A percentile compares a stretch with the other conserved stretches of the same genome.
phyloP scores from a whole-genome alignment of 1,284 basidiomycete species.

The Lentinula novae-zelandiae region DNA sequence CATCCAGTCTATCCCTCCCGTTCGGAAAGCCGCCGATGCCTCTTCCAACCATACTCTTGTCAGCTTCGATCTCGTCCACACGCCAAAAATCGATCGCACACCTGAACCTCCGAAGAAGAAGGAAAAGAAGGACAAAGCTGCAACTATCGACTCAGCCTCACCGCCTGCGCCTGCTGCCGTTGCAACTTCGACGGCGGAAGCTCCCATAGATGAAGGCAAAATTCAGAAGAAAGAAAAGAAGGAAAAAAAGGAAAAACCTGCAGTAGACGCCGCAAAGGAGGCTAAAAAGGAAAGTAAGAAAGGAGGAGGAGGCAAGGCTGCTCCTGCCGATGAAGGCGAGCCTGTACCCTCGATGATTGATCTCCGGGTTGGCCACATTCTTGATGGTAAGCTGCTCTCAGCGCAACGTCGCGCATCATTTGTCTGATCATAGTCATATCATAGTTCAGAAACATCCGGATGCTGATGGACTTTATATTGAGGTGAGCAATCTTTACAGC shows the following conservation, averaged over 20 bases:
- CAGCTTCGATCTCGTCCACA: constrained; percentile 69
- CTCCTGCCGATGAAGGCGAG: constrained; percentile 60
- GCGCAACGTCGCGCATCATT: background rate
- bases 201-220: constrained; percentile 15
- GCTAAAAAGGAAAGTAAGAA: constrained; percentile 36
- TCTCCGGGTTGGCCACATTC: constrained; percentile 84
- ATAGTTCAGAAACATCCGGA: constrained; percentile 83
- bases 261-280: constrained; percentile 22
- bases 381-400: constrained; percentile 64
- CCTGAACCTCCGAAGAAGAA: constrained; percentile 77
- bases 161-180: constrained; percentile 24
- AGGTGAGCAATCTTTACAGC: constrained; percentile 41
- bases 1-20: constrained; percentile 69
- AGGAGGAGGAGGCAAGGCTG: constrained; percentile 39
- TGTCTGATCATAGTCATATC: constrained; percentile 9
- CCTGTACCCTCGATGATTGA: constrained; percentile 94
- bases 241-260: constrained; percentile 35
- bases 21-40: constrained; percentile 52
- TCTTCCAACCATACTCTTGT: constrained; percentile 60
- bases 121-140: constrained; percentile 63
- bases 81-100: constrained; percentile 73
- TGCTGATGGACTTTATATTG: constrained; percentile 89
- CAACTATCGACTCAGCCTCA: constrained; percentile 23
- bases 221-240: constrained; percentile 49
- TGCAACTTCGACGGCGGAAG: background rate